These are phyloP conservation scores for Pleurotus citrinopileatus DNA, from an alignment of 768 basidiomycete species.

Conservation along the genomic window DNA sequence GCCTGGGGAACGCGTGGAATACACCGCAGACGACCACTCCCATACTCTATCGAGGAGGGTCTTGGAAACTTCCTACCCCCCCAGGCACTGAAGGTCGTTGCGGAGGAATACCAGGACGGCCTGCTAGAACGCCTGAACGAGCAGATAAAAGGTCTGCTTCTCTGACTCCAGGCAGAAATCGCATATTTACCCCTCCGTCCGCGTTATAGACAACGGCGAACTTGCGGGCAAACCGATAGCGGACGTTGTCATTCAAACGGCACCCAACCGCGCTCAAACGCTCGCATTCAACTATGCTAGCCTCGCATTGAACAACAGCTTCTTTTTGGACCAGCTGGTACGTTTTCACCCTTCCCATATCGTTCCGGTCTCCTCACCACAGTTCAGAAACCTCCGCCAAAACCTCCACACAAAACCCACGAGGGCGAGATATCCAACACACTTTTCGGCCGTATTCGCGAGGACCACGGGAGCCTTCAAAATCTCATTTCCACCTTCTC, in stretches of 20 bases:
- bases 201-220: constrained; percentile 31
- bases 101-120: constrained; percentile 85
- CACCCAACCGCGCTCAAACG: constrained; percentile 52
- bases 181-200: neutral
- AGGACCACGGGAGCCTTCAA: constrained; percentile 59
- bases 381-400: constrained; percentile 43
- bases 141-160: constrained; percentile 57
- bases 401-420: constrained; percentile 29
- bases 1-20: constrained; percentile 33
- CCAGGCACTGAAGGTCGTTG: constrained; percentile 64
- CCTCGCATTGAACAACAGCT: constrained; percentile 91
- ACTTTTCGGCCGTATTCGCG: constrained; percentile 33
- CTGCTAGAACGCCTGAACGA: constrained; percentile 76
- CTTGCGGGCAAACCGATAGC: constrained; percentile 57
- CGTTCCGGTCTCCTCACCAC: constrained; percentile 8
- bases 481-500: constrained; percentile 75
- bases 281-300: constrained; percentile 90
- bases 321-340: constrained; percentile 88
- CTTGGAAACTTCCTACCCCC: constrained; percentile 79
- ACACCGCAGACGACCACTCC: constrained; percentile 53
- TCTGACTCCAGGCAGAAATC: no score
- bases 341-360: constrained; percentile 27
- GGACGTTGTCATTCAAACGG: constrained; percentile 70
- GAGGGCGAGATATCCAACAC: constrained; percentile 33
- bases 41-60: constrained; percentile 68